Conservation (phyloP, 2,329 filamentous ascomycete genomes). For the Trichoderma cornu-damae region DNA sequence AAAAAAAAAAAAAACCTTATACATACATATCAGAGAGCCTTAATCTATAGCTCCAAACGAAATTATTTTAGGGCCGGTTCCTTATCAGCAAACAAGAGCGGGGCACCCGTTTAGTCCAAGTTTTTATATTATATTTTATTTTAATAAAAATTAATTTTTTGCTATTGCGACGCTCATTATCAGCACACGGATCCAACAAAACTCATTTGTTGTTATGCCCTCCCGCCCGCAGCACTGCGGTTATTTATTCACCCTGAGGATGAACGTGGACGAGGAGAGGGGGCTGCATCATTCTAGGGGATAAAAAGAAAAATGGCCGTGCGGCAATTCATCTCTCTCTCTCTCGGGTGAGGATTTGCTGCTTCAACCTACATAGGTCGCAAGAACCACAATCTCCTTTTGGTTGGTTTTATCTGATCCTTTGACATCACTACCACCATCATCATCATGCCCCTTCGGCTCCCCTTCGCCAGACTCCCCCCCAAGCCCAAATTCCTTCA, state of each 20-base stretch:
- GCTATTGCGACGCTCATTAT: too few relatives aligned
- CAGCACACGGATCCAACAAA: too few relatives aligned
- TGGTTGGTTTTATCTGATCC: not conserved
- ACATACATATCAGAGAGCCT: not conserved
- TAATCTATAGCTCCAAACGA: not conserved
- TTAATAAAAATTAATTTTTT: too few relatives aligned
- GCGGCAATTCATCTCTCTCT: not conserved
- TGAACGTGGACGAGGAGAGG: not conserved
- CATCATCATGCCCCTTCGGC: not conserved
- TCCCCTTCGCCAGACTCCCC: conserved; percentile 10
- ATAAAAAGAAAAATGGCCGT: not conserved
- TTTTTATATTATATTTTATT: too few relatives aligned
- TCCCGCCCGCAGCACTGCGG: too few relatives aligned
- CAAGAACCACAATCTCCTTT: not conserved
- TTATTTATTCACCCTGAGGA: too few relatives aligned
- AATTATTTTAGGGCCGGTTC: too few relatives aligned
- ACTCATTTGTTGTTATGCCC: too few relatives aligned
- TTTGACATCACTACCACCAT: not conserved
- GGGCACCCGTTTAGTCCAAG: too few relatives aligned
- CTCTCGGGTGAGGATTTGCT: not conserved
- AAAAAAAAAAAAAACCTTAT: too few relatives aligned
- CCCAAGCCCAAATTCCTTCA: conserved; percentile 31
- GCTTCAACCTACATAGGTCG: not conserved
- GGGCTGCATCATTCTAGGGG: not conserved
- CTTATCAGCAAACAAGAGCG: too few relatives aligned